Conservation (phyloP, 2,329 filamentous ascomycete genomes). For the Phialophora verrucosa region DNA sequence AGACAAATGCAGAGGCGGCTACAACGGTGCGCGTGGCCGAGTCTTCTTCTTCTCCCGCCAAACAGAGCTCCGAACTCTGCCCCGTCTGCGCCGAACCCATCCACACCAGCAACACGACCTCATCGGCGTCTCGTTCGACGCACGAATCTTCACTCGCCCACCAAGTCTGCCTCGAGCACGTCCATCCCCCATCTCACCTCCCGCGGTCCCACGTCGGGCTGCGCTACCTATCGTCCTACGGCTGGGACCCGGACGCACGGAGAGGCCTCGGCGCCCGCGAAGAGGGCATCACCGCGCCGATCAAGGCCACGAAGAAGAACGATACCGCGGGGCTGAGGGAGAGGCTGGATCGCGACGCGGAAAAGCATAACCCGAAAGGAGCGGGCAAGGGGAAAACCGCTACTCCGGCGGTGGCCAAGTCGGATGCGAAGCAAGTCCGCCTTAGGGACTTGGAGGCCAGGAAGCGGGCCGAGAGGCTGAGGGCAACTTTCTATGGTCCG, state of each 20-base stretch:
- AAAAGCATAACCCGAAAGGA: slow-evolving; percentile 43
- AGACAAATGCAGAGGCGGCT: no score
- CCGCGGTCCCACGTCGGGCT: slow-evolving; percentile 63
- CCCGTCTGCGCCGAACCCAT: slow-evolving; percentile 67
- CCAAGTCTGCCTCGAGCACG: slow-evolving; percentile 62
- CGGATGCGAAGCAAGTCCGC: slow-evolving; percentile 74
- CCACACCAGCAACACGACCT: not conserved
- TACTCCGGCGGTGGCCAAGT: slow-evolving; percentile 47
- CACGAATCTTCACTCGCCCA: slow-evolving; percentile 62
- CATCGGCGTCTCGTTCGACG: slow-evolving; percentile 31
- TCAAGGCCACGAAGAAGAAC: slow-evolving; percentile 74
- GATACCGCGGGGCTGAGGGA: slow-evolving; percentile 76
- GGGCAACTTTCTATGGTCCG: slow-evolving; percentile 75
- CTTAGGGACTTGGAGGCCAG: slow-evolving; percentile 67
- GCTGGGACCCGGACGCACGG: slow-evolving; percentile 67
- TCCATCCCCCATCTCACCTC: slow-evolving; percentile 63
- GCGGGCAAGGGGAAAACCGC: not conserved
- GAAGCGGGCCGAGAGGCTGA: slow-evolving; percentile 67
- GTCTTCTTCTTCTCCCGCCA: not conserved
- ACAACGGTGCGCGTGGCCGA: not conserved
- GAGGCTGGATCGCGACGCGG: slow-evolving; percentile 35
- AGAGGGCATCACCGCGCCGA: slow-evolving; percentile 75
- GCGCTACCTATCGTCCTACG: slow-evolving; percentile 62
- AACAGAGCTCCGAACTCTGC: slow-evolving; percentile 48
- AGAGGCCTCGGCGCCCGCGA: slow-evolving; percentile 72